Conservation (phyloP, 2,329 filamentous ascomycete species). For the Ambrosiella cleistominuta region DNA sequence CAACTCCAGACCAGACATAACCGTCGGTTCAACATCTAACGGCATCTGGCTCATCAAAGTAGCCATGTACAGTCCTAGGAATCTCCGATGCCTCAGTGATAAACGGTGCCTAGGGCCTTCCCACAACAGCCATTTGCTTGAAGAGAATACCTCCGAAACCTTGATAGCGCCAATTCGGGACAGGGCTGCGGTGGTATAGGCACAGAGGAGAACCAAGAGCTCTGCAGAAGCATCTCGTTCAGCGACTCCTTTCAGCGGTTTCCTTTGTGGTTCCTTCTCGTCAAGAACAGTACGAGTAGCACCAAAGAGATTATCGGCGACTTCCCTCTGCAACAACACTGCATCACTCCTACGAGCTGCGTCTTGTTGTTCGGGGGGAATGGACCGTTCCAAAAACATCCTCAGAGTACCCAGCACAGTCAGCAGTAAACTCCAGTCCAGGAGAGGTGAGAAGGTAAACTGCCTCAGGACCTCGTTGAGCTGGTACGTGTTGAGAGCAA, state of each 20-base stretch:
- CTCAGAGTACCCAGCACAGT: slow-evolving; percentile 30
- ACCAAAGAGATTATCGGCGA: slow-evolving; percentile 29
- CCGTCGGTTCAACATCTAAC: slow-evolving; percentile 29
- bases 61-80: slow-evolving; percentile 33
- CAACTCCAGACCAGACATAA: slow-evolving; percentile 30
- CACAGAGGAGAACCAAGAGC: slow-evolving; percentile 27
- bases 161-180: slow-evolving; percentile 27
- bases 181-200: slow-evolving; percentile 28
- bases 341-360: slow-evolving; percentile 2
- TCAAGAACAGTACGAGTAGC: background rate
- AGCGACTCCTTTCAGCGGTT: slow-evolving; percentile 1
- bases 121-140: slow-evolving; percentile 31
- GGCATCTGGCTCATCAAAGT: slow-evolving; percentile 30
- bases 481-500: slow-evolving; percentile 32
- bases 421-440: slow-evolving; percentile 30
- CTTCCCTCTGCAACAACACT: slow-evolving; percentile 28
- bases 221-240: slow-evolving; percentile 24
- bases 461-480: slow-evolving; percentile 33
- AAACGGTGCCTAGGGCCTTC: slow-evolving; percentile 24
- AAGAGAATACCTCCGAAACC: slow-evolving; percentile 28
- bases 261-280: background rate
- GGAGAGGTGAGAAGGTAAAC: slow-evolving; percentile 26
- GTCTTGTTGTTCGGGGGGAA: slow-evolving; percentile 14
- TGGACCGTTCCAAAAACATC: slow-evolving; percentile 23
- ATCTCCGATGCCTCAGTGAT: slow-evolving; percentile 25